Evolutionary conservation across 768 basidiomycete genomes (phyloP).

Genomic region (Rhizopogon sp.): DNA sequence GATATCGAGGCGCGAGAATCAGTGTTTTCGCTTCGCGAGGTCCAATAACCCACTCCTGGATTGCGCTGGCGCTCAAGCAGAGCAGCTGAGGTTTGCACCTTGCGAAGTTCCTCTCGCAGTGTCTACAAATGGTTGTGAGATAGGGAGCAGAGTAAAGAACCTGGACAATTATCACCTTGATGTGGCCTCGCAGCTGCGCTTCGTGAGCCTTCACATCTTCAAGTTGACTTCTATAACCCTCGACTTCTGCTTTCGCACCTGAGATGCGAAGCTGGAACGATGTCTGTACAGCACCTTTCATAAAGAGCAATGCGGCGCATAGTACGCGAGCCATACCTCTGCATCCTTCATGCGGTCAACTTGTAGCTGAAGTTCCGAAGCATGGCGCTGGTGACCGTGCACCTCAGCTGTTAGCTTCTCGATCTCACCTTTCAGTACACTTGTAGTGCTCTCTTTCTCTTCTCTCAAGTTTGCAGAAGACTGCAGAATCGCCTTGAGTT

Average conservation of each 20-base stretch:
- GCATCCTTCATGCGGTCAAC: constrained; percentile 46
- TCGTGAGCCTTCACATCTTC: constrained; percentile 74
- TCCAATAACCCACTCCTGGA: constrained; percentile 94
- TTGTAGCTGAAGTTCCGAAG: constrained; percentile 50
- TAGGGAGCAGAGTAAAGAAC: background rate
- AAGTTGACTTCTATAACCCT: constrained; percentile 56
- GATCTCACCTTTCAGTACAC: constrained; percentile 50
- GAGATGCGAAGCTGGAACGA: constrained; percentile 38
- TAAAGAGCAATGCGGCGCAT: background rate
- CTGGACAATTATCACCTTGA: constrained; percentile 54
- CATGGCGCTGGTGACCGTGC: constrained; percentile 43
- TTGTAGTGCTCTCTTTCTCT: constrained; percentile 47
- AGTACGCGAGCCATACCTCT: constrained; percentile 47
- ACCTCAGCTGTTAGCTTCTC: constrained; percentile 45
- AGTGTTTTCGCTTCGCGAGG: constrained; percentile 34
- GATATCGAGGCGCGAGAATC: constrained; percentile 35
- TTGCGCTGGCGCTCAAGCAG: constrained; percentile 86
- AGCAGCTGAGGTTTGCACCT: constrained; percentile 90
- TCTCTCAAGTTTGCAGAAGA: constrained; percentile 55
- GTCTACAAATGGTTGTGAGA: constrained; percentile 44
- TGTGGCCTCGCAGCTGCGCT: constrained; percentile 62
- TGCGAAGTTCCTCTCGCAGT: constrained; percentile 89
- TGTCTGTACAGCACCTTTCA: constrained; percentile 31
- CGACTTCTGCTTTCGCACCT: constrained; percentile 45
- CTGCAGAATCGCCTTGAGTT: constrained; percentile 55